Conservation (phyloP, 2,329 filamentous ascomycete species). For the Penicillium sp. region DNA sequence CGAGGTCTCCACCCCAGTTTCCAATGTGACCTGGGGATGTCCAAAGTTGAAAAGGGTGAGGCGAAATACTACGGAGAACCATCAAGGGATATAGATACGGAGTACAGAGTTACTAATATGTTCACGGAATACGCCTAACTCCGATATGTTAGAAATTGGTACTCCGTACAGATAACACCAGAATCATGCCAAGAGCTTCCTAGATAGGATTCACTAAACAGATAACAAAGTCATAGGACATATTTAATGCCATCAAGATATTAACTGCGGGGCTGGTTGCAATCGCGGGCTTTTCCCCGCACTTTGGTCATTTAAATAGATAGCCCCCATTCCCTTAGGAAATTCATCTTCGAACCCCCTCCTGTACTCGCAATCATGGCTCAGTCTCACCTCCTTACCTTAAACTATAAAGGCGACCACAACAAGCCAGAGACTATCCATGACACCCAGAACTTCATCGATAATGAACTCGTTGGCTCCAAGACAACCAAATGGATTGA, state of each 20-base stretch:
- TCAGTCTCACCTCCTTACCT: background rate
- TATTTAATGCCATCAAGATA: background rate
- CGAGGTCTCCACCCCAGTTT: background rate
- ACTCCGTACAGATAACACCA: background rate
- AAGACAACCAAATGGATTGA: background rate
- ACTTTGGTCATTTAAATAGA: background rate
- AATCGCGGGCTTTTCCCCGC: slow-evolving; percentile 1
- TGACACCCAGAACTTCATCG: slow-evolving; percentile 1
- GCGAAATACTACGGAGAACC: too few relatives aligned
- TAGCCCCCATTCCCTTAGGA: background rate
- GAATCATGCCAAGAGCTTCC: background rate
- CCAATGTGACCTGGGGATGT: too few relatives aligned
- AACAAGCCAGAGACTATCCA: background rate
- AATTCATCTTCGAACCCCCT: background rate
- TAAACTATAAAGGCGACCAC: background rate
- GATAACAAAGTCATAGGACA: background rate
- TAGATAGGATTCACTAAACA: background rate
- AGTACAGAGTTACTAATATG: too few relatives aligned
- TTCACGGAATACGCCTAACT: background rate
- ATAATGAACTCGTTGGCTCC: background rate
- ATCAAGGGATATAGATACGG: too few relatives aligned
- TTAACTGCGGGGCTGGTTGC: background rate
- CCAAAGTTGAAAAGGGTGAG: too few relatives aligned
- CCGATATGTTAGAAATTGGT: background rate
- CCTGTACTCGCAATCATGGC: background rate